Evolutionary conservation across 202 grass and related monocot genomes (phyloP).

Genomic region (Tripidium arundinaceum): DNA sequence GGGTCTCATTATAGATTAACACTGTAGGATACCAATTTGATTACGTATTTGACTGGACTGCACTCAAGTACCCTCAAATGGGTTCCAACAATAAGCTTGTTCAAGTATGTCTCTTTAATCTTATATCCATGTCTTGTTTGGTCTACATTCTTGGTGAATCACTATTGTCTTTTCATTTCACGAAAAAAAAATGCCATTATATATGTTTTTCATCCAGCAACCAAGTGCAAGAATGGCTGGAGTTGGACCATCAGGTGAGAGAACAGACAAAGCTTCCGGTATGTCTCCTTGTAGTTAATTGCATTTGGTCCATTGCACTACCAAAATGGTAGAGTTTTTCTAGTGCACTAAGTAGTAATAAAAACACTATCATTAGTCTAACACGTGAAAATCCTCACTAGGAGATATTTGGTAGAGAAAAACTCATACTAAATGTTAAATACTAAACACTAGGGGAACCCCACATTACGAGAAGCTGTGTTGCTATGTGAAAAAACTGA

Average conservation of each 20-base stretch:
- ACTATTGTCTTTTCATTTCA: background rate
- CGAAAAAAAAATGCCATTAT: background rate
- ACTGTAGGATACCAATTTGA: constrained; percentile 83
- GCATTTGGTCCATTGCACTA: background rate
- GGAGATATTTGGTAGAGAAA: no score
- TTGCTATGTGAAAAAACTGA: background rate
- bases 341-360: no score
- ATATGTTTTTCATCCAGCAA: constrained; percentile 42
- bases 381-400: no score
- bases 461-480: no score
- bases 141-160: constrained; percentile 14
- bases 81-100: constrained; percentile 48
- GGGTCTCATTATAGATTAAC: constrained; percentile 3
- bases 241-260: constrained; percentile 52
- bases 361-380: no score
- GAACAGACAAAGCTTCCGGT: constrained; percentile 68
- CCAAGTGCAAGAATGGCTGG: constrained; percentile 53
- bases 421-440: no score
- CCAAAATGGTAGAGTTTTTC: no score
- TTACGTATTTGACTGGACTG: constrained; percentile 94
- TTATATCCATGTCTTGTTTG: constrained; percentile 15
- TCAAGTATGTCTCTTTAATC: constrained; percentile 44
- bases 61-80: constrained; percentile 71
- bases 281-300: constrained; percentile 17
- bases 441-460: no score